Evolutionary conservation across 768 basidiomycete genomes (phyloP).

Genomic region (Termitomyces sp.): DNA sequence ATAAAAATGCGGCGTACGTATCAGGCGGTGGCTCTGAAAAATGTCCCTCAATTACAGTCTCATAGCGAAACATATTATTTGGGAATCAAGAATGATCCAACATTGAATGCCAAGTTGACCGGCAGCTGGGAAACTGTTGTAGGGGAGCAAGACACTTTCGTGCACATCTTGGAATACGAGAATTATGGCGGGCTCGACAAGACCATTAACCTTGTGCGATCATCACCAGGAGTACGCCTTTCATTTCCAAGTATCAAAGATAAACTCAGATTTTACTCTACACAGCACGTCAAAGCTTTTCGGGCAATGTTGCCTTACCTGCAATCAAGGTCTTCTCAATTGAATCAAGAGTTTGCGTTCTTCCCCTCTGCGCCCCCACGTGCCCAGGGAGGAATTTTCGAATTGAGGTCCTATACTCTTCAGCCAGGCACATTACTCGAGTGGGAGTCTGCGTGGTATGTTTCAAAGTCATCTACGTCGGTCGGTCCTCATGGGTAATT

Average conservation of each 20-base stretch:
- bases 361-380: constrained; percentile 88
- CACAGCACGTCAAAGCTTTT: constrained; percentile 63
- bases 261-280: background rate
- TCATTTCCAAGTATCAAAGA: background rate
- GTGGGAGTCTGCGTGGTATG: constrained; percentile 92
- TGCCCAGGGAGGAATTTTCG: constrained; percentile 87
- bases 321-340: constrained; percentile 65
- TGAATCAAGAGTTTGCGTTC: constrained; percentile 94
- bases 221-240: constrained; percentile 52
- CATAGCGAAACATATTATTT: constrained; percentile 79
- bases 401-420: constrained; percentile 84
- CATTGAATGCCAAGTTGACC: constrained; percentile 79
- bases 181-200: constrained; percentile 89
- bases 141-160: constrained; percentile 85
- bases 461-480: constrained; percentile 6
- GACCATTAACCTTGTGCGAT: constrained; percentile 55
- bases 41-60: background rate
- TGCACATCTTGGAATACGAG: constrained; percentile 86
- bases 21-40: background rate
- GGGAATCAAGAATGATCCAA: constrained; percentile 67
- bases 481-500: background rate
- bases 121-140: constrained; percentile 92
- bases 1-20: constrained; percentile 83
- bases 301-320: constrained; percentile 75
- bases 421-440: constrained; percentile 88